Evolutionary conservation across 352 stramenopile species (phyloP).

Genomic region (Phytophthora tentaculata): DNA sequence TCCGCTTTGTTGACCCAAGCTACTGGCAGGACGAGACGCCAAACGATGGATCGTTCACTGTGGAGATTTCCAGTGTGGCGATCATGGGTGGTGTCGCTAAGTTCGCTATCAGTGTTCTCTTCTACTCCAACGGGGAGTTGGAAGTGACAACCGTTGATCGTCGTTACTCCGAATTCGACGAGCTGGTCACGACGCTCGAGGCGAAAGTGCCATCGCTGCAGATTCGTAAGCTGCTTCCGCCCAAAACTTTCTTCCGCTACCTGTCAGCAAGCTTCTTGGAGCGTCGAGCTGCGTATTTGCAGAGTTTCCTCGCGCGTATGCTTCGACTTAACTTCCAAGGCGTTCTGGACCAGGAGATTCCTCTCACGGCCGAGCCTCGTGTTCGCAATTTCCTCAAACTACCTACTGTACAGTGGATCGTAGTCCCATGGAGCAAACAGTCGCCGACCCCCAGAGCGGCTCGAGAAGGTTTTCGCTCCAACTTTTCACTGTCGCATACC

Average conservation of each 20-base stretch:
- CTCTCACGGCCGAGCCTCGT: constrained; percentile 67
- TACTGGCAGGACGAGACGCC: constrained; percentile 55
- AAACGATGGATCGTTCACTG: constrained; percentile 67
- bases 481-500: constrained; percentile 36
- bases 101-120: constrained; percentile 75
- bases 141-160: constrained; percentile 59
- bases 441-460: constrained; percentile 15
- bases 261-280: constrained; percentile 65
- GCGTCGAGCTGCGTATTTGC: constrained; percentile 56
- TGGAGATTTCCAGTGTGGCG: constrained; percentile 68
- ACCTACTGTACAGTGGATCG: constrained; percentile 71
- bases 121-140: constrained; percentile 43
- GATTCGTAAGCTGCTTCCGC: constrained; percentile 58
- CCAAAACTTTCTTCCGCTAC: constrained; percentile 79
- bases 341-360: constrained; percentile 72
- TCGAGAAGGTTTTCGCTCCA: constrained; percentile 26
- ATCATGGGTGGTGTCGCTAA: constrained; percentile 53
- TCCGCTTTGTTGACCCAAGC: constrained; percentile 59
- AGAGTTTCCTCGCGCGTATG: constrained; percentile 69
- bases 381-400: constrained; percentile 74
- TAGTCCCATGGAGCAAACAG: constrained; percentile 55
- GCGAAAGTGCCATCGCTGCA: constrained; percentile 59
- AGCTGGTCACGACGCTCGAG: constrained; percentile 57
- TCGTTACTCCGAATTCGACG: constrained; percentile 77
- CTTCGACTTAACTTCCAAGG: constrained; percentile 66